Percentiles rank a stretch among this genome's conserved stretches.
These are phyloP conservation scores for Extremus antarcticus DNA, from an alignment of 495 filamentous ascomycete species.

Conservation along the genomic window DNA sequence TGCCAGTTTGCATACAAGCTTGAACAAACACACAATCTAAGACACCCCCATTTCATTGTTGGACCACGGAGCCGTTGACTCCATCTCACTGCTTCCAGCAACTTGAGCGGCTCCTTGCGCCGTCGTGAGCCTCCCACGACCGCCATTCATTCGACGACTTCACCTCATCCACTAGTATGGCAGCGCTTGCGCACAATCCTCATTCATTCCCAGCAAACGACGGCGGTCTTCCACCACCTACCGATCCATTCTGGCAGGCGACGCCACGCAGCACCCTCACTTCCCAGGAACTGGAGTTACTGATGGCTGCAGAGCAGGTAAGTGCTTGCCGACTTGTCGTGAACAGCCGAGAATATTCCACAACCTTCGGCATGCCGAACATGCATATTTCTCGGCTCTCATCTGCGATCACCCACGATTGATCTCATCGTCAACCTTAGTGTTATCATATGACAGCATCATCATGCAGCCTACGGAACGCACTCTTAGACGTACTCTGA, in stretches of 20 bases:
- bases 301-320: conserved; percentile 6
- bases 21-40: too few relatives aligned
- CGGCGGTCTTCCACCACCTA: background rate
- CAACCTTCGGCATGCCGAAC: background rate
- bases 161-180: background rate
- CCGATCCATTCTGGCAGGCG: conserved; percentile 13
- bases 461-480: too few relatives aligned
- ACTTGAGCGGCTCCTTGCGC: too few relatives aligned
- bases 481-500: background rate
- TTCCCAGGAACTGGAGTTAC: background rate
- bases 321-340: background rate
- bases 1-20: too few relatives aligned
- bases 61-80: too few relatives aligned
- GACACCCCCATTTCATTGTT: too few relatives aligned
- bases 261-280: conserved; percentile 1
- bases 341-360: background rate
- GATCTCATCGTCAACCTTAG: too few relatives aligned
- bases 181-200: background rate
- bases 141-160: background rate
- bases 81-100: too few relatives aligned
- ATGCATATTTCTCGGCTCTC: background rate
- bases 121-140: too few relatives aligned
- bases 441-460: too few relatives aligned
- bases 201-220: background rate
- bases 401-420: background rate